Evolutionary conservation across 495 filamentous ascomycete genomes (phyloP).

Genomic region (Neurospora cerealis): DNA sequence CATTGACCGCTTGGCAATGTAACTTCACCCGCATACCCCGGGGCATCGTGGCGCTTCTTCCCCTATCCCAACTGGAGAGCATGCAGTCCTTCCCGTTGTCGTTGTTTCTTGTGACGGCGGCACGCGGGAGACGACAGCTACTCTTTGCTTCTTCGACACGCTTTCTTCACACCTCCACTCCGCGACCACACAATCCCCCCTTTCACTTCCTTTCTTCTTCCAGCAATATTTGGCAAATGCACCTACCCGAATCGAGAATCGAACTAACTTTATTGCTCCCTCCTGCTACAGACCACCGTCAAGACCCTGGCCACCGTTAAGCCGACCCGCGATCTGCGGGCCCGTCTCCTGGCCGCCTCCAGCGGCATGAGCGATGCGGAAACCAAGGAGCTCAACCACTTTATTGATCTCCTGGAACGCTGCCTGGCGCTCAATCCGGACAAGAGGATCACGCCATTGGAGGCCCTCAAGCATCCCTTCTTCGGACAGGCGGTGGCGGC

Average conservation of each 20-base stretch:
- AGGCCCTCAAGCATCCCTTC: slow-evolving; percentile 86
- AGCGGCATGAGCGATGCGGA: slow-evolving; percentile 66
- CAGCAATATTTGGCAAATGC: not conserved
- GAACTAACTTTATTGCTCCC: slow-evolving; percentile 6
- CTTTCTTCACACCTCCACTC: not conserved
- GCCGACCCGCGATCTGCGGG: slow-evolving; percentile 71
- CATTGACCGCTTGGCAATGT: not conserved
- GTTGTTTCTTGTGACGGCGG: not conserved
- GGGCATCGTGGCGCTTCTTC: not conserved
- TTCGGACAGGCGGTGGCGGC: slow-evolving; percentile 22
- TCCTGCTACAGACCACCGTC: slow-evolving; percentile 45
- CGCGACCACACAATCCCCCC: not conserved
- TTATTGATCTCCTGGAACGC: slow-evolving; percentile 76
- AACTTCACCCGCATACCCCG: not conserved
- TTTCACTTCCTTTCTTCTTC: not conserved
- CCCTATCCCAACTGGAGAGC: not conserved
- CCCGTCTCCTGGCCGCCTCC: slow-evolving; percentile 61
- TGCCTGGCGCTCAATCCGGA: slow-evolving; percentile 90
- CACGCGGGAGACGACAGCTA: not conserved
- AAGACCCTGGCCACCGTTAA: slow-evolving; percentile 65
- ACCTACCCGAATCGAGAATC: not conserved
- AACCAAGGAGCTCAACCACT: slow-evolving; percentile 65
- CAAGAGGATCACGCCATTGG: slow-evolving; percentile 74
- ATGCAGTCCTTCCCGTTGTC: not conserved
- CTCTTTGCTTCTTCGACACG: not conserved